These are phyloP conservation scores for Mycena venus DNA, from an alignment of 768 basidiomycete species.

Conservation along the genomic window DNA sequence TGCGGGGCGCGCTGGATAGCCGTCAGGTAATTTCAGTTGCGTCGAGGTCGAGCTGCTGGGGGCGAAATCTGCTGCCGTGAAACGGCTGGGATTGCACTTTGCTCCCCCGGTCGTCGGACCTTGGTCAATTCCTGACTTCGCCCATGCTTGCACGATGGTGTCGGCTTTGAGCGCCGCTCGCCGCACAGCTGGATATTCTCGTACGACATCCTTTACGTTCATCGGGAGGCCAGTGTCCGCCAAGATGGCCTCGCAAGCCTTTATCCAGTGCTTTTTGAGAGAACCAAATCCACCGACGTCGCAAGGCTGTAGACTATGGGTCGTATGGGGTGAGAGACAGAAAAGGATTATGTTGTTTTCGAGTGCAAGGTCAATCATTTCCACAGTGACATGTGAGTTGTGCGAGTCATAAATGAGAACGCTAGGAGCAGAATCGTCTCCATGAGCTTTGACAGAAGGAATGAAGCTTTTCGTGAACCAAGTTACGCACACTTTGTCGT, in stretches of 20 bases:
- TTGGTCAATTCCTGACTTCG: constrained; percentile 15
- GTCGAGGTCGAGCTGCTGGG: constrained; percentile 18
- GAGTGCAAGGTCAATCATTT: constrained; percentile 43
- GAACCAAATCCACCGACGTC: constrained; percentile 60
- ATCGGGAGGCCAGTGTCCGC: constrained; percentile 21
- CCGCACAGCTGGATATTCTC: constrained; percentile 6
- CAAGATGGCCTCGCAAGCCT: constrained; percentile 38
- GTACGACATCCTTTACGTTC: constrained; percentile 13
- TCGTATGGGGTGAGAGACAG: constrained; percentile 56
- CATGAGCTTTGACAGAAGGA: too few species aligned
- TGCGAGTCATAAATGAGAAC: too few species aligned
- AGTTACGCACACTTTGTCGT: constrained; percentile 45
- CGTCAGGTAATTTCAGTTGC: constrained; percentile 12
- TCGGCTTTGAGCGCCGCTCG: constrained; percentile 8
- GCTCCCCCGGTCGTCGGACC: neutral
- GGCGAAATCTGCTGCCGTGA: constrained; percentile 16
- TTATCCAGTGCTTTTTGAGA: constrained; percentile 45
- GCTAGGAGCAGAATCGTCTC: too few species aligned
- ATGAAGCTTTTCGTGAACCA: constrained; percentile 55
- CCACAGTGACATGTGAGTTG: constrained; percentile 49
- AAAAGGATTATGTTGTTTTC: constrained; percentile 50
- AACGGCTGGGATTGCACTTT: neutral
- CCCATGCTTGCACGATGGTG: constrained; percentile 18
- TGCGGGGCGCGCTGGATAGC: neutral
- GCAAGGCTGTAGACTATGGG: constrained; percentile 57